Base-by-base conservation (phyloP, 495 filamentous ascomycete species). In the Neurospora sp. region DNA sequence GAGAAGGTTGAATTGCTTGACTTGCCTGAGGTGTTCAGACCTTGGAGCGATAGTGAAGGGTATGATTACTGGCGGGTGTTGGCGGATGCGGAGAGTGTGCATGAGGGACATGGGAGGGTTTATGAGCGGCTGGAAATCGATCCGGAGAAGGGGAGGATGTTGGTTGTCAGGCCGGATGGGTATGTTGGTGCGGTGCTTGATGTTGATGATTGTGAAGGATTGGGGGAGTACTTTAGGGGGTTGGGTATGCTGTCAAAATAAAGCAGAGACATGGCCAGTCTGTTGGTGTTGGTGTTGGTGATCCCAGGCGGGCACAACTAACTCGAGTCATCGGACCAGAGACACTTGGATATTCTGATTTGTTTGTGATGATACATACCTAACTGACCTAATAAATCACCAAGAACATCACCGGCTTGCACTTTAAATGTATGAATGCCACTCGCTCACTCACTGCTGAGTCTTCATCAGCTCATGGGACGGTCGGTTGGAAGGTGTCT, bases 21-120 rank as follows among this genome's bases (percentile, higher is more conserved):
- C 41, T 81, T 91, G 10, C 89, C 87, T 1, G 80, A 81, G 1
- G 81, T 89, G 14, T 81, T 89, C 39, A 86, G 87, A 73, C 82
- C 87, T n/a, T 88, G 85, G 73, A 86, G 86, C 27, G 84, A 88
- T 69, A 85, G 84, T 76, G 76, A 82, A 0, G 90, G 90, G 40
- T 90, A 88, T 78, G 89, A 90, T 74, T 91, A 90, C 72, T 85
- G 86, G 69, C 88, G 88, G 71, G 84, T 91, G 27, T 91, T 88
- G 77, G 89, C 85, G 38, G 91, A 93, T 77, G 88, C 87, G 74
- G 80, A 78, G 72, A 88, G 83, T 42, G 85, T 85, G 72, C 85
- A 90, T 77, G 85, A 90, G 69, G 86, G 85, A 0, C 81, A 88
- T 73, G 90, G 89, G 3, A 81, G 88, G 72, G 90, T 89, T 2